Evolutionary conservation across 176 grass and related monocot species (phyloP).

Genomic region (Cymbopogon citratus): DNA sequence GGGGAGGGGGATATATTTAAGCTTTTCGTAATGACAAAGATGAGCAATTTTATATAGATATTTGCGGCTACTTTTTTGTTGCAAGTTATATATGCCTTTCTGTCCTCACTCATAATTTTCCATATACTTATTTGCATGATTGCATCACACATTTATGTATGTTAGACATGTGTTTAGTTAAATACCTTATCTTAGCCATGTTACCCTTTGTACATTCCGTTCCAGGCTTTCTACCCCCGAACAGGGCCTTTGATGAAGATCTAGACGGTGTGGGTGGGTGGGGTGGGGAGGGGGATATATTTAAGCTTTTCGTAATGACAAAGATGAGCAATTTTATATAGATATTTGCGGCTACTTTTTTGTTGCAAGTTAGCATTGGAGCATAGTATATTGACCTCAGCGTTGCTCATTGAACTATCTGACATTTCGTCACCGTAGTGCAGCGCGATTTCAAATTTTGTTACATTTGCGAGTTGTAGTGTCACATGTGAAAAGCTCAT

Average conservation of each 20-base stretch:
- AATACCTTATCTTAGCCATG: no score
- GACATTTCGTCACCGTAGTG: neutral
- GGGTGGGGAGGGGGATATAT: neutral
- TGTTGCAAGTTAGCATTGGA: neutral
- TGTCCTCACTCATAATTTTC: no score
- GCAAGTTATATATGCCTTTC: no score
- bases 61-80: neutral
- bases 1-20: neutral
- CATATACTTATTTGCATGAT: no score
- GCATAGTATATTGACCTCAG: neutral
- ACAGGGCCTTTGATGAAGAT: neutral
- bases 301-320: neutral
- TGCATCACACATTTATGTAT: no score
- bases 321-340: neutral
- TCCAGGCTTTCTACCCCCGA: neutral
- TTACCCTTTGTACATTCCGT: no score
- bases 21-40: neutral
- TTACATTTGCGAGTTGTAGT: no score
- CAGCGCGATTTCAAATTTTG: neutral
- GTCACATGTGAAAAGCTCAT: neutral
- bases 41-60: neutral
- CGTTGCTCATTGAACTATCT: neutral
- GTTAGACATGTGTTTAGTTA: no score
- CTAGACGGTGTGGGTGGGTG: neutral
- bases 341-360: neutral